Conservation (phyloP, 2,329 filamentous ascomycete genomes). For the Scolecobasidium constrictum region DNA sequence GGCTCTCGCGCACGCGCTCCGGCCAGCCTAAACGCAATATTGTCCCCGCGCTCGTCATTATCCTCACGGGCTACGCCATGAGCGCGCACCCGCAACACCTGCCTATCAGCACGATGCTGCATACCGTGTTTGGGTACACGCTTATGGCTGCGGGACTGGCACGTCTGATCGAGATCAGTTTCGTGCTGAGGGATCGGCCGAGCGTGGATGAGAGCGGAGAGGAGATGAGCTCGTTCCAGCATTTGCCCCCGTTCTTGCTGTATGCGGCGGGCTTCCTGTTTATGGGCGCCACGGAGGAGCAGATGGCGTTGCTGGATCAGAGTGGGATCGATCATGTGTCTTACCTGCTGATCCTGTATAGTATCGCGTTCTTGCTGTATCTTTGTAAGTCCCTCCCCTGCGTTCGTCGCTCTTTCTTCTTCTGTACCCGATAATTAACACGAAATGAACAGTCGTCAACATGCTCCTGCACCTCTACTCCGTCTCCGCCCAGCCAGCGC, state of each 20-base stretch:
- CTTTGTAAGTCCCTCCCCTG: slow-evolving; percentile 49
- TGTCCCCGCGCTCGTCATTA: slow-evolving; percentile 79
- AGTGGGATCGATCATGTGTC: slow-evolving; percentile 78
- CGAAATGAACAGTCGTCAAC: slow-evolving; percentile 50
- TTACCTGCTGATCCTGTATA: slow-evolving; percentile 86
- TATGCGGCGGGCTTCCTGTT: slow-evolving; percentile 92
- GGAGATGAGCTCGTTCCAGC: slow-evolving; percentile 63
- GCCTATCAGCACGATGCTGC: slow-evolving; percentile 76
- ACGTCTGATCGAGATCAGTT: slow-evolving; percentile 82
- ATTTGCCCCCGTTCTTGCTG: slow-evolving; percentile 62
- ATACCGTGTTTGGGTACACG: slow-evolving; percentile 85
- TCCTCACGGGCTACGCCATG: slow-evolving; percentile 94
- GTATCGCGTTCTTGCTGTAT: slow-evolving; percentile 80
- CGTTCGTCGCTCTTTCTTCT: slow-evolving; percentile 13
- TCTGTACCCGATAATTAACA: neutral
- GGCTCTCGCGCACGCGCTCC: slow-evolving; percentile 76
- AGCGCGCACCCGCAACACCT: slow-evolving; percentile 78
- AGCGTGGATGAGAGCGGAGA: slow-evolving; percentile 55
- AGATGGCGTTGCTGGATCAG: slow-evolving; percentile 67
- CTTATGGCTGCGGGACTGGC: slow-evolving; percentile 81
- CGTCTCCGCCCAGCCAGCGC: slow-evolving; percentile 29
- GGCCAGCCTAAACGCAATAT: slow-evolving; percentile 86
- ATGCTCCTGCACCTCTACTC: slow-evolving; percentile 81
- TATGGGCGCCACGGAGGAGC: slow-evolving; percentile 95
- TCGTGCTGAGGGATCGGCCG: slow-evolving; percentile 66